A percentile compares a stretch with the other conserved stretches of the same genome.
phyloP scores from a whole-genome alignment of 805 yeast species.

The Millerago galiae region DNA sequence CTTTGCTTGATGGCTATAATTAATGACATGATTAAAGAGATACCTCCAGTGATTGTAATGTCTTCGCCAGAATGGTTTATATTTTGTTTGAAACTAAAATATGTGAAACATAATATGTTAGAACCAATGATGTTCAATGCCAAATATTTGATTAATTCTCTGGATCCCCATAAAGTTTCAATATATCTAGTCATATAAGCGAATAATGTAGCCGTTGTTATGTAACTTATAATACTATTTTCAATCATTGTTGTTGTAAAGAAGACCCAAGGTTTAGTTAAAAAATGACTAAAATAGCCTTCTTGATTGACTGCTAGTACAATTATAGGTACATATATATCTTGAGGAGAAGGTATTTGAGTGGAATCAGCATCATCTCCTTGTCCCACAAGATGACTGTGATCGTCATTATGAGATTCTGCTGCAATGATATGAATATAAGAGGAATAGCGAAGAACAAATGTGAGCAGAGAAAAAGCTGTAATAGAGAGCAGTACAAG shows the following conservation, averaged over 20 bases:
- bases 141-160: constrained; percentile 38
- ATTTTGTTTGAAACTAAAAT: constrained; percentile 18
- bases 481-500: constrained; percentile 17
- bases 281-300: constrained; percentile 26
- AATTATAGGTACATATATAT: constrained; percentile 42
- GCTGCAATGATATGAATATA: constrained; percentile 22
- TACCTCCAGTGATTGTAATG: constrained; percentile 14
- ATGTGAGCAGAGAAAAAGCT: constrained; percentile 23
- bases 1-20: constrained; percentile 51
- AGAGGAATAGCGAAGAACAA: constrained; percentile 26
- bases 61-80: not conserved
- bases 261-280: constrained; percentile 44
- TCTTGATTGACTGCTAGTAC: constrained; percentile 38
- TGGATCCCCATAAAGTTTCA: constrained; percentile 49
- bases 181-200: constrained; percentile 48
- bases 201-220: constrained; percentile 31
- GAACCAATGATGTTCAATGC: constrained; percentile 29
- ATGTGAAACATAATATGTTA: constrained; percentile 29
- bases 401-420: constrained; percentile 18
- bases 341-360: constrained; percentile 35
- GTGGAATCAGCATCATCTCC: not conserved
- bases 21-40: constrained; percentile 33
- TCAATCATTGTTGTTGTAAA: constrained; percentile 43
- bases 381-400: constrained; percentile 16
- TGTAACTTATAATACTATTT: constrained; percentile 33